Evolutionary conservation across 108 stramenopile genomes (phyloP), one percentile per base, ranked within the genome.

Genomic region (Ochromonas danica): DNA sequence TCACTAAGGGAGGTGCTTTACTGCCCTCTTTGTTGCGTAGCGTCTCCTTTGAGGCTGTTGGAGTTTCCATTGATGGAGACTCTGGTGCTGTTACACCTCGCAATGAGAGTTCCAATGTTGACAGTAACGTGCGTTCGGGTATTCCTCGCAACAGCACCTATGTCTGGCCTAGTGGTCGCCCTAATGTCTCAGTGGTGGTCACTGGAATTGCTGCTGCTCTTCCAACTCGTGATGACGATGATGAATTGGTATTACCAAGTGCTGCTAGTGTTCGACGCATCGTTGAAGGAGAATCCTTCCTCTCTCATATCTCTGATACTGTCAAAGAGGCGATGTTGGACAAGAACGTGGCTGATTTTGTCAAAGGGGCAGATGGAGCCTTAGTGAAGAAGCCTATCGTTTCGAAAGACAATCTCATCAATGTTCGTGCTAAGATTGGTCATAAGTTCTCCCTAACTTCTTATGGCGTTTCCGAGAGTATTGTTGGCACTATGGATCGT

Each of bases 401-500:
- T 71, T 39, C 83, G 78, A 61, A 83, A 41, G 62, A 78, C 45
- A 40, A 83, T 78, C 33, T 33, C 81, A 35, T 97, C 81, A 91
- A 93, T 81, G 85, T 97, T 31, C 93, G 94, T 6, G 96, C 95
- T 17, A 89, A 89, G 79, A 83, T 97, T 2, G 93, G 94, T n/a
- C 14, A 51, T 14, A 39, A 79, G 2, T 80, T 96, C 67, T 90
- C 92, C 82, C 86, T 95, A 81, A 86, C 84, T 17, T 83, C 62
- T 25, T 97, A 95, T 71, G 96, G 96, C 60, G 94, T 97, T 0
- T 90, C 94, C 6, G 79, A 78, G 38, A 91, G 93, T 2, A 85
- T 97, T 43, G 94, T 91, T 0, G 89, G 91, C 85, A 97, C 96
- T 28, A 97, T 97, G 96, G 96, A 96, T 87, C 82, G 90, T 43